Evolutionary conservation across 768 basidiomycete species (phyloP), one percentile per base, ranked within the genome.

Genomic region (Pisolithus microcarpus): DNA sequence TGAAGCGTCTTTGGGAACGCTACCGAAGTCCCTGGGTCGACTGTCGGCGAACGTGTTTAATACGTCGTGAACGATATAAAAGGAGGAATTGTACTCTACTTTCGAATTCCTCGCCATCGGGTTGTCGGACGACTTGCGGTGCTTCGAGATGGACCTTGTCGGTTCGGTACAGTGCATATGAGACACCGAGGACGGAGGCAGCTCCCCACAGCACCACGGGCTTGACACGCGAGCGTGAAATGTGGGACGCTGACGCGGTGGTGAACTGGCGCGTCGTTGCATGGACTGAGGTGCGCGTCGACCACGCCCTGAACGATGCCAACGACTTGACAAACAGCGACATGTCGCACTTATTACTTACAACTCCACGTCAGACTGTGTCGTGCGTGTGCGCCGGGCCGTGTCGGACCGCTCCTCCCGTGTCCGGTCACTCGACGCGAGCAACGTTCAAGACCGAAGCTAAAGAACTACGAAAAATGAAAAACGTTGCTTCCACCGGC

Each of bases 1-100:
- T 62, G 74, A 21, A 91, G 70, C 5, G 74, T 75, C 40, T 73
- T 82, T 3, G 89, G 89, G 61, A 91, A 91, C 52, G 74, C 69
- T 56, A 91, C 81, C 7, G 80, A 80, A 2, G 87, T 89, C 19
- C 79, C 86, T 39, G 84, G 80, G 60, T 91, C 89, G 55, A 77
- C 88, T 85, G 4, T 16, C 7, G 43, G 3, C 24, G 4, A 40
- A 9, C 45, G 15, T n/a, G 30, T 46, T 23, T 19, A 46, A 13
- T 16, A 43, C 43, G 43, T 16, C 6, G 19, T 24, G 40, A 7
- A 30, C 10, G 21, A 13, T 3, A 46, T n/a, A 31, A n/a, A 4
- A 16, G 16, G 9, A 23, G 28, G 7, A 23, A 36, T 2, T n/a
- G 19, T 11, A 26, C 43, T 31, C 15, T 54, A 54, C 53, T 52